Base-by-base conservation (phyloP, 2,329 filamentous ascomycete species). In the Aspergillus ruber region DNA sequence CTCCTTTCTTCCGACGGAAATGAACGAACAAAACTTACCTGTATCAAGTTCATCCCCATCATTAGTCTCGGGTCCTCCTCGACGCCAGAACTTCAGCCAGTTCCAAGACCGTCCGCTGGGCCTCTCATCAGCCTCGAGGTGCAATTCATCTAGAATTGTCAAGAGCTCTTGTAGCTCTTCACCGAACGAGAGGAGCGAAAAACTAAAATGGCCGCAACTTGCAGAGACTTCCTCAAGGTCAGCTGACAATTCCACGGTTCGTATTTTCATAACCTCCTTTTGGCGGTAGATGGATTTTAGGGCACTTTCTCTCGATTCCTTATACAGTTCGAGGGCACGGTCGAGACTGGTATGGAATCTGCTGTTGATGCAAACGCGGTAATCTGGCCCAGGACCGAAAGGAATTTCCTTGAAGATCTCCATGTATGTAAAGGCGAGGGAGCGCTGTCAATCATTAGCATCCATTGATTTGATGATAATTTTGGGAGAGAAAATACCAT, bases 141-240 rank as follows among this genome's bases (percentile, higher is more conserved):
- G 90, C 36, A 97, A 70, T 38, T 95, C 88, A 61, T 96, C 89
- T 4, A 98, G 72, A 0, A 93, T 84, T 45, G 88, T 82, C 40
- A 98, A 69, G 57, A 95, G 93, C 10, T 80, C 80, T 55, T 88
- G 82, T 72, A 95, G 86, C 62, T 96, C 90, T 62, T 95, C 88
- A 0, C 89, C 90, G 61, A 97, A 91, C 56, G 93, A 87, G 53
- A 93, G 81, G 21, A 98, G 74, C 39, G 87, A 94, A 64, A 93
- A 96, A 62, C 88, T 91, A 63, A 97, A 98, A 68, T 97, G 90
- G 0, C 93, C 91, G 61, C 93, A 98, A 48, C 90, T 94, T n/a
- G 93, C 91, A 36, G 91, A 90, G 9, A 97, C 90, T 67, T 98
- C 93, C 65, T 98, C 93, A 48, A 95, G 90, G 65, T 97, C 93